Base-by-base conservation (phyloP, 352 stramenopile species). In the Lagenidium giganteum region DNA sequence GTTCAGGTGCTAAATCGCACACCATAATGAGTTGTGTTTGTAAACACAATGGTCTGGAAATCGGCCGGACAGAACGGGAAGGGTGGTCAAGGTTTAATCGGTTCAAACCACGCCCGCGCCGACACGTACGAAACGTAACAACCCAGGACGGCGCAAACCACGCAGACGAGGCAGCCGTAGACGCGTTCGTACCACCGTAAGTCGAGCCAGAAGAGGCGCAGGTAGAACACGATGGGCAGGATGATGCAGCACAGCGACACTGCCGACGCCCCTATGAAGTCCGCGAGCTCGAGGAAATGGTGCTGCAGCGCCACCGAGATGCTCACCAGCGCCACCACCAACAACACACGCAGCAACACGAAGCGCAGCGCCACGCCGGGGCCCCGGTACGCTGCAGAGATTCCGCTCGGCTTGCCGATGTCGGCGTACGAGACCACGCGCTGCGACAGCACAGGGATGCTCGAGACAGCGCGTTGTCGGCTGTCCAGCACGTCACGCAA, bases 191-290 rank as follows among this genome's bases (percentile, higher is more conserved):
- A 44, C 1, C 57, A 20, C 8, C n/a, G n/a, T n/a, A 61, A 75
- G 17, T 37, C 38, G 28, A 54, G 34, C 64, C 66, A 77, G 45
- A 75, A 67, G 22, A 65, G 49, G 47, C 73, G 75, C 8, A 82
- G 47, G 64, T 82, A 82, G 53, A 82, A 78, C 45, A 69, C 51
- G 43, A 76, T 71, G 13, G 69, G 69, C 24, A 82, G 48, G 34
- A 78, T 68, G 27, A 76, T 79, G 50, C 66, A 82, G 21, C 57
- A 65, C 37, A 74, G 58, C 11, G 66, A 64, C 18, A 75, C 62
- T 26, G 59, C 54, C 41, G 56, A 82, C 8, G 69, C 66, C 20
- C 69, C 69, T 12, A 78, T 61, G 27, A 82, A 82, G 44, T 82
- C 69, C 18, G 62, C 57, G 34, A 82, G 70, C 35, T 78, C 69